Percentiles rank a stretch among this genome's conserved stretches.
phyloP scores from a whole-genome alignment of 345 rosid species.

The Kandelia obovata region DNA sequence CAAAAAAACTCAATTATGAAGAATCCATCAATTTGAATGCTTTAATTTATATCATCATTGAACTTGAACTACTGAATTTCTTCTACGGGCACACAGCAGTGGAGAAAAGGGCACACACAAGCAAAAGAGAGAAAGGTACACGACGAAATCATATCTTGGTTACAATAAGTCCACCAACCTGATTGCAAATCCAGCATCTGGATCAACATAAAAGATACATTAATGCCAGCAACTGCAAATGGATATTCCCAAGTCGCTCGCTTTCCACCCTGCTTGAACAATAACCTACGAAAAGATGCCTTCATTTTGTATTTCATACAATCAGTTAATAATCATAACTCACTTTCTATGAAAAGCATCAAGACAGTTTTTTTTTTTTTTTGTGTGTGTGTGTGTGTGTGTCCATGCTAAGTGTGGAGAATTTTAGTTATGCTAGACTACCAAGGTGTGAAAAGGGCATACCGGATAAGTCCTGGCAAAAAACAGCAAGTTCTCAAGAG shows the following conservation, averaged over 20 bases:
- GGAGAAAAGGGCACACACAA: background rate
- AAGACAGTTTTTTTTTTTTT: background rate
- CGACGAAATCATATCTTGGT: background rate
- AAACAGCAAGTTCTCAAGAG: conserved; percentile 85
- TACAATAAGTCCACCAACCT: conserved; percentile 34
- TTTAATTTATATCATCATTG: no score
- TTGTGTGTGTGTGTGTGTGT: background rate
- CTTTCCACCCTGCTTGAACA: conserved; percentile 76
- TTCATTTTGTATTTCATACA: conserved; percentile 53
- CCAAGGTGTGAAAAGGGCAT: conserved; percentile 22
- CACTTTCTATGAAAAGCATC: conserved; percentile 7
- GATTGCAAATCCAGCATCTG: conserved; percentile 86
- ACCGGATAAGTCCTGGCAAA: conserved; percentile 87
- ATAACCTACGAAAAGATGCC: conserved; percentile 93
- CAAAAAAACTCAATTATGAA: background rate
- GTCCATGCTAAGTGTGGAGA: background rate
- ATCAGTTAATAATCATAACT: conserved; percentile 37
- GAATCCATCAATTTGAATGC: no score
- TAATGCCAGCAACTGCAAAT: conserved; percentile 97
- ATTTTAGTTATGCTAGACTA: background rate
- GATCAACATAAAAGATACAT: conserved; percentile 85
- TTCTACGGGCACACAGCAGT: no score
- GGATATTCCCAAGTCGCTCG: conserved; percentile 97
- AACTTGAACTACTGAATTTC: no score
- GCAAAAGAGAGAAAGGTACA: background rate